These are phyloP conservation scores for Pyricularia pennisetigena DNA, from an alignment of 2,329 filamentous ascomycete genomes.

Conservation along the genomic window DNA sequence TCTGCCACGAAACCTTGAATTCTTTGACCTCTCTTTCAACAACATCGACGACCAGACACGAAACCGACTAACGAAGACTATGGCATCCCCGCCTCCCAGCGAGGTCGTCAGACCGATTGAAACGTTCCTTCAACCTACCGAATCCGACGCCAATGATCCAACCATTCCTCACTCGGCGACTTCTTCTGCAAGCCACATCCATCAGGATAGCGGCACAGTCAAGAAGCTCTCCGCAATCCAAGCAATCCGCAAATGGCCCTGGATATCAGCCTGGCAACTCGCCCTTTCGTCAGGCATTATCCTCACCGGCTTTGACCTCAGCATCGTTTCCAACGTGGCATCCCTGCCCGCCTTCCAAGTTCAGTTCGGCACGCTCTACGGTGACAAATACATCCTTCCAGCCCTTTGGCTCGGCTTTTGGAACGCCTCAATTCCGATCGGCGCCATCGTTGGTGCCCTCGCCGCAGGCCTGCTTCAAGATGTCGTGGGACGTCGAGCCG, in stretches of 20 bases:
- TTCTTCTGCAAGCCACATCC: background rate
- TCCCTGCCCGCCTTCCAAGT: background rate
- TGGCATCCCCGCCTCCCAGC: background rate
- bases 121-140: background rate
- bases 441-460: background rate
- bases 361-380: background rate
- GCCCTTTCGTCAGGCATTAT: background rate
- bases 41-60: background rate
- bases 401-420: constrained; percentile 2
- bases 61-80: background rate
- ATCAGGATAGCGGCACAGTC: background rate
- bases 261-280: background rate
- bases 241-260: background rate
- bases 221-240: background rate
- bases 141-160: background rate
- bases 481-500: background rate
- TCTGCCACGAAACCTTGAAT: background rate
- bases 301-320: background rate
- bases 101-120: background rate
- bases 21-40: background rate
- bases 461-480: background rate
- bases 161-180: background rate
- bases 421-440: background rate
- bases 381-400: background rate
- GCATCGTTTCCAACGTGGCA: background rate